Evolutionary conservation across 2,329 filamentous ascomycete genomes (phyloP), one percentile per base, ranked within the genome.

Genomic region (Hyphodiscus sp.): DNA sequence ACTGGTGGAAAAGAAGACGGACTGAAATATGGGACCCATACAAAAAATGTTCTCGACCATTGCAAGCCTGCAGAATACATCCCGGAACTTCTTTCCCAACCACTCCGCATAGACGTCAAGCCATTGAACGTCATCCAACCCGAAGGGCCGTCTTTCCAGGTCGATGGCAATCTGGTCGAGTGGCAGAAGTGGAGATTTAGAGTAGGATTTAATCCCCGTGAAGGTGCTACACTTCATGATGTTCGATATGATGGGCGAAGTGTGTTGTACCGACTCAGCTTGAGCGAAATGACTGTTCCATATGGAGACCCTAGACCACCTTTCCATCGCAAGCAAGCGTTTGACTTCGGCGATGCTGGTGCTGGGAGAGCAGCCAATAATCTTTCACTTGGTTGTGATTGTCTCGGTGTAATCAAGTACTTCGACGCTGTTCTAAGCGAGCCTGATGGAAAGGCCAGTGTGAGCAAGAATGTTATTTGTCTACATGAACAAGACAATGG

Each of bases 401-500:
- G 85, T 64, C 74, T 89, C 0, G 86, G 86, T 11, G 76, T 79
- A 0, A 86, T 86, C 64, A 83, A 45, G 20, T 44, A 49, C 33
- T 53, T 54, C 18, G 50, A 52, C 41, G 20, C 42, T 15, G 26
- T 15, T 38, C 49, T 68, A 47, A 67, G 20, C 67, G 58, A 73
- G 76, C 43, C 76, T 82, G 1, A 74, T 74, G 9, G 63, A 73
- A 1, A 73, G 75, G 20, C 76, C 75, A 41, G 46, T 29, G 47
- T 53, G 11, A 44, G 46, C 30, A 49, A 46, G 20, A 87, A 86
- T 58, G 82, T 83, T 11, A 73, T 87, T 47, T 88, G 85, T 62
- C 70, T 87, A 18, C 85, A 88, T 63, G 85, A 88, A 66, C 80
- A 86, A 58, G 85, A 88, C 59, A 78, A 81, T 53, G 85, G 85